Evolutionary conservation across 768 basidiomycete genomes (phyloP).

Genomic region (Rhodotorula diobovata): DNA sequence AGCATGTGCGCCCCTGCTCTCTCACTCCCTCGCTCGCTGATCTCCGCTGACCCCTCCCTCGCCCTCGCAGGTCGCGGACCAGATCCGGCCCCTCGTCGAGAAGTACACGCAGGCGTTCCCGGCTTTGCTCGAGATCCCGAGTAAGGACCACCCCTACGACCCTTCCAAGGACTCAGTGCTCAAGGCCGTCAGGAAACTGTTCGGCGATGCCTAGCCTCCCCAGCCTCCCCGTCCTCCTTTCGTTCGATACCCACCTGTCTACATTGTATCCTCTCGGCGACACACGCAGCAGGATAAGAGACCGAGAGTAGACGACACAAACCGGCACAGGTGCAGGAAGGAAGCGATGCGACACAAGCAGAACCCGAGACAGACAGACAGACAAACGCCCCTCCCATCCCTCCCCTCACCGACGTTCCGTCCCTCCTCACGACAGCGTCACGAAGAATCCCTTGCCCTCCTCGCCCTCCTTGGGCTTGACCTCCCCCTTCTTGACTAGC

Average conservation of each 20-base stretch:
- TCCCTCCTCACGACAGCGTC: background rate
- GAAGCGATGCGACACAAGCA: too few relatives aligned
- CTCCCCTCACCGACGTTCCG: too few relatives aligned
- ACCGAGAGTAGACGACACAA: background rate
- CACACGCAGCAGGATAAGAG: background rate
- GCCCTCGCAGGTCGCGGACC: conserved; percentile 76
- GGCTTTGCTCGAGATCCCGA: conserved; percentile 92
- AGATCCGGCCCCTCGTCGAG: conserved; percentile 90
- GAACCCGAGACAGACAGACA: too few relatives aligned
- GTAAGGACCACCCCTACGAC: conserved; percentile 97
- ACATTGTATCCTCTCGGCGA: background rate
- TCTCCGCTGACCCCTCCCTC: background rate
- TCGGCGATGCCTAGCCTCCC: conserved; percentile 62
- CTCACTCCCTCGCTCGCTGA: too few relatives aligned
- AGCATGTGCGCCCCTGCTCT: conserved; percentile 64
- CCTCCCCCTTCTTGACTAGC: conserved; percentile 18
- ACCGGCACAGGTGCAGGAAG: too few relatives aligned
- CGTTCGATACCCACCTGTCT: background rate
- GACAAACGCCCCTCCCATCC: too few relatives aligned
- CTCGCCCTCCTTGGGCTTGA: conserved; percentile 40
- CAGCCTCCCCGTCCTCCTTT: background rate
- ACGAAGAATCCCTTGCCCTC: conserved; percentile 40
- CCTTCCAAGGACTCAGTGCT: conserved; percentile 92
- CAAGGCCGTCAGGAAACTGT: conserved; percentile 92
- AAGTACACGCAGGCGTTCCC: conserved; percentile 94